Percentiles rank a stretch among this genome's conserved stretches.
Evolutionary conservation across 805 yeast genomes (phyloP).

Genomic region (Myxozyma sirexii): DNA sequence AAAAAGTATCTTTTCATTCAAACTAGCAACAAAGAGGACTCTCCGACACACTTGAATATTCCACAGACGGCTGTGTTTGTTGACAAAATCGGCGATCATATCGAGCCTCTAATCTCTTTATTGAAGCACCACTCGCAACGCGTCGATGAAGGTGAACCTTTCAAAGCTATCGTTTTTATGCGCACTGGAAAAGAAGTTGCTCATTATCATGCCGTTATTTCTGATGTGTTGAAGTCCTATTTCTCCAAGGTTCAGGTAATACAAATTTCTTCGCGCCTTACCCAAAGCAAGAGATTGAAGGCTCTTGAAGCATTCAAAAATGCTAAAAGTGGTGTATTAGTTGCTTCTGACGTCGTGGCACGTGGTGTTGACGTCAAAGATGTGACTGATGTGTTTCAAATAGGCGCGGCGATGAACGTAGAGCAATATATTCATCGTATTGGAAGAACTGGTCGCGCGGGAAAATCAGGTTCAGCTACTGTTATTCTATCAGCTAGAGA

Average conservation of each 20-base stretch:
- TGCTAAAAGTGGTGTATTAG: conserved; percentile 57
- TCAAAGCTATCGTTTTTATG: conserved; percentile 80
- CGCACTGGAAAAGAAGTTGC: conserved; percentile 76
- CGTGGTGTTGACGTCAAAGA: conserved; percentile 95
- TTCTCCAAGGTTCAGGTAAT: conserved; percentile 21
- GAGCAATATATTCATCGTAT: conserved; percentile 90
- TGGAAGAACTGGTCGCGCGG: conserved; percentile 96
- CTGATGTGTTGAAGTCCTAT: conserved; percentile 20
- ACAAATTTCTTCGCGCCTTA: conserved; percentile 69
- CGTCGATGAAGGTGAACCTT: conserved; percentile 47
- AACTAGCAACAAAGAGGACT: conserved; percentile 64
- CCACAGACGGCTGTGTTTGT: conserved; percentile 48
- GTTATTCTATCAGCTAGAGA: conserved; percentile 63
- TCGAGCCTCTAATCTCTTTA: conserved; percentile 64
- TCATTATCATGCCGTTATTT: conserved; percentile 53
- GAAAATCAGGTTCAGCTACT: conserved; percentile 71
- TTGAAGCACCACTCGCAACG: conserved; percentile 60
- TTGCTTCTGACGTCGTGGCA: conserved; percentile 92
- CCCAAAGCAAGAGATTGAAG: conserved; percentile 68
- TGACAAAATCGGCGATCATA: conserved; percentile 41
- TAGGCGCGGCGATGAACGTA: conserved; percentile 71
- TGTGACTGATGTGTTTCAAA: conserved; percentile 81
- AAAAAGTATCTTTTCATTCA: conserved; percentile 60
- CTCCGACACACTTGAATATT: conserved; percentile 69
- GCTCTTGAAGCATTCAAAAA: conserved; percentile 58